Percentiles rank a stretch among this genome's conserved stretches.
Evolutionary conservation across 2,329 filamentous ascomycete genomes (phyloP).

Genomic region (Colletotrichum aenigma): DNA sequence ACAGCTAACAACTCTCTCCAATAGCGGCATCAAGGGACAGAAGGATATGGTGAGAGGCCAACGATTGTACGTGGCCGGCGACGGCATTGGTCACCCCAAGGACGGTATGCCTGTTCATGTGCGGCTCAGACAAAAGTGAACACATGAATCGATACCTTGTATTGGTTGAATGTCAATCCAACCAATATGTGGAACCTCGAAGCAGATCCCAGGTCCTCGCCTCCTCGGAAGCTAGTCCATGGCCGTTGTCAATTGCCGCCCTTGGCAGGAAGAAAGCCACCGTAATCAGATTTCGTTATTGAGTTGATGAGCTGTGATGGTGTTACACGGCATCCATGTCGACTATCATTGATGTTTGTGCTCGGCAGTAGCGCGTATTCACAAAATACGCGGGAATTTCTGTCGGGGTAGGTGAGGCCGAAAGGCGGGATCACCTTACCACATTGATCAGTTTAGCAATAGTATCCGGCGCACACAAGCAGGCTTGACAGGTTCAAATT

Average conservation of each 20-base stretch:
- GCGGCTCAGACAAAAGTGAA: constrained; percentile 21
- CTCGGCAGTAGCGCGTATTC: not conserved
- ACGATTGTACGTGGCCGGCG: constrained; percentile 30
- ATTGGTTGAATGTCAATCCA: not conserved
- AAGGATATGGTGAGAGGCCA: constrained; percentile 30
- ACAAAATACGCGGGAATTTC: not conserved
- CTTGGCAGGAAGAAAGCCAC: not conserved
- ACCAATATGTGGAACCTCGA: not conserved
- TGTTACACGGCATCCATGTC: not conserved
- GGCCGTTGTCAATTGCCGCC: not conserved
- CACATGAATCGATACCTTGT: not conserved
- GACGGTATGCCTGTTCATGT: constrained; percentile 40
- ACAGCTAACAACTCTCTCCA: not conserved
- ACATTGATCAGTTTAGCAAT: not conserved
- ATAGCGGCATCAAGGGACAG: constrained; percentile 23
- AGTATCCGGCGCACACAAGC: not conserved
- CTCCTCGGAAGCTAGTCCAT: not conserved
- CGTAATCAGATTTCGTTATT: not conserved
- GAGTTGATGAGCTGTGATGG: not conserved
- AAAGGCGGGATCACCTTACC: not conserved
- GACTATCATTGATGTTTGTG: not conserved
- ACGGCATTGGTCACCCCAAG: constrained; percentile 37
- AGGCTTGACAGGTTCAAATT: not conserved
- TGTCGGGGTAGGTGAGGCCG: not conserved
- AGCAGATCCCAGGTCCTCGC: not conserved